phyloP scores from a whole-genome alignment of 805 yeast species.

The Brettanomyces anomalus region DNA sequence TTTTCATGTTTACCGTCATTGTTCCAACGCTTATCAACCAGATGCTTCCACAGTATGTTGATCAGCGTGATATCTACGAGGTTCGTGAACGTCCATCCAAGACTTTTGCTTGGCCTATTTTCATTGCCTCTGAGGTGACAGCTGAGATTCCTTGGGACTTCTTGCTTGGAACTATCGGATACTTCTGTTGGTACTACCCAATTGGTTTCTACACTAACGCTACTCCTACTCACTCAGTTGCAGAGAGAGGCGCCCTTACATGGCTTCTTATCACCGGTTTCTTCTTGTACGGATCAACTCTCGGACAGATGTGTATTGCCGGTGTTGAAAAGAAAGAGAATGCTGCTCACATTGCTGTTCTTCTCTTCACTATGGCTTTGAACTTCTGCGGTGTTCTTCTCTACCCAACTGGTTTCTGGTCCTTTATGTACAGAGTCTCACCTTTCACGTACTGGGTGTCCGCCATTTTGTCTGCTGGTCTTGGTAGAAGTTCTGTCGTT shows the following conservation, averaged over 20 bases:
- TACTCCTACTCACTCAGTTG: constrained; percentile 31
- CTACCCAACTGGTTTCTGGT: constrained; percentile 60
- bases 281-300: constrained; percentile 45
- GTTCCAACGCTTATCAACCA: constrained; percentile 54
- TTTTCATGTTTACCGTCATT: constrained; percentile 57
- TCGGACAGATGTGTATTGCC: constrained; percentile 52
- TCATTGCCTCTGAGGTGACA: constrained; percentile 50
- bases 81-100: constrained; percentile 68
- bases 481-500: constrained; percentile 38
- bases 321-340: constrained; percentile 50
- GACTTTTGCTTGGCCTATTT: constrained; percentile 59
- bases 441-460: constrained; percentile 62
- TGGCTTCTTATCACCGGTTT: constrained; percentile 35
- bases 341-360: constrained; percentile 52
- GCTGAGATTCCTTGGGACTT: constrained; percentile 63
- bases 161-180: constrained; percentile 52
- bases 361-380: constrained; percentile 53
- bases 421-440: constrained; percentile 65
- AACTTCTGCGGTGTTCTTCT: constrained; percentile 75
- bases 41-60: constrained; percentile 50
- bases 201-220: constrained; percentile 60
- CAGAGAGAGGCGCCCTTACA: constrained; percentile 47
- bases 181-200: constrained; percentile 65
- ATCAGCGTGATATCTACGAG: constrained; percentile 60
- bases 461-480: constrained; percentile 45